phyloP scores from a whole-genome alignment of 257 asterid genomes.

The Penstemon barbatus region DNA sequence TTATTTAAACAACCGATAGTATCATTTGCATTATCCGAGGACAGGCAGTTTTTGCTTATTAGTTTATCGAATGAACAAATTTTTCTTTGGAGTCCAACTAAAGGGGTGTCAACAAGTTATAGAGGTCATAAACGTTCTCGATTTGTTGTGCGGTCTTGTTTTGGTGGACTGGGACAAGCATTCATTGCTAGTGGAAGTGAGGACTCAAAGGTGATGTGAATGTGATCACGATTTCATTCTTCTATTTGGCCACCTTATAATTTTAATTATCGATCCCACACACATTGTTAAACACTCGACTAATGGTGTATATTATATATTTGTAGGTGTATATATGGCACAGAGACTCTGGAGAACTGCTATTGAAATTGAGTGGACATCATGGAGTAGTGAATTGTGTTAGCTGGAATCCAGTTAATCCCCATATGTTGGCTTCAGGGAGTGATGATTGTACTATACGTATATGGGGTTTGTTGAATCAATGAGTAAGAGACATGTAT shows the following conservation, averaged over 20 bases:
- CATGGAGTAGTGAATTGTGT: constrained; percentile 81
- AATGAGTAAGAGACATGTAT: too few species aligned
- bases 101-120: constrained; percentile 58
- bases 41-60: constrained; percentile 68
- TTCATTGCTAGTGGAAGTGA: constrained; percentile 96
- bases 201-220: constrained; percentile 71
- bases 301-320: constrained; percentile 1
- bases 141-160: constrained; percentile 78
- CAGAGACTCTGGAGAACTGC: constrained; percentile 67
- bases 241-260: too few species aligned
- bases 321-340: constrained; percentile 85
- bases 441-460: constrained; percentile 90
- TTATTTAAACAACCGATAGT: constrained; percentile 41
- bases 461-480: constrained; percentile 62
- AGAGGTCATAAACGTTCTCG: constrained; percentile 88
- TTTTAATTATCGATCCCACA: too few species aligned
- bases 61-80: constrained; percentile 74
- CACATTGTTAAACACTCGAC: too few species aligned
- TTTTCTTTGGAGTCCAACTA: constrained; percentile 71
- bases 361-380: constrained; percentile 64
- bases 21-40: constrained; percentile 76
- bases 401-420: constrained; percentile 85
- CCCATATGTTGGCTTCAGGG: constrained; percentile 86
- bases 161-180: constrained; percentile 85
- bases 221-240: too few species aligned